Evolutionary conservation across 371 early-diverging fungal genomes (phyloP).

Genomic region (Mortierella sp.): DNA sequence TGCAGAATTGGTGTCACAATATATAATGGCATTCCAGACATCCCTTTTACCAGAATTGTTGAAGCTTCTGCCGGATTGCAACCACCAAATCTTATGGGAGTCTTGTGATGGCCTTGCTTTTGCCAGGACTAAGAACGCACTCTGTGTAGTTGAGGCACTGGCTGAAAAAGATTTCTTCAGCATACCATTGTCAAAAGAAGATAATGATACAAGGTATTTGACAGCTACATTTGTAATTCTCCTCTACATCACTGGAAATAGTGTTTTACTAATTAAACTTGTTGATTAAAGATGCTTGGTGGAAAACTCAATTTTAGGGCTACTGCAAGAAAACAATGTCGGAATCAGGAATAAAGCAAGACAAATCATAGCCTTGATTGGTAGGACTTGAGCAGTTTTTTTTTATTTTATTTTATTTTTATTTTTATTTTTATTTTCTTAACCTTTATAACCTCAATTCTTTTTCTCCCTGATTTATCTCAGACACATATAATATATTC

Average conservation of each 20-base stretch:
- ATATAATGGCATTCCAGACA: neutral
- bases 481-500: conserved; percentile 19
- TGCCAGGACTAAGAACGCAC: conserved; percentile 4
- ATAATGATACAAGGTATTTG: conserved; percentile 7
- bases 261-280: neutral
- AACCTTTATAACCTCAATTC: neutral
- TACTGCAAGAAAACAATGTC: conserved; percentile 12
- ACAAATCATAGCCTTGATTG: conserved; percentile 25
- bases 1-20: conserved; percentile 14
- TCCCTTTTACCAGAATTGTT: conserved; percentile 8
- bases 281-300: neutral
- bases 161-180: conserved; percentile 20
- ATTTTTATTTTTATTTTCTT: neutral
- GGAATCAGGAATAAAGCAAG: conserved; percentile 15
- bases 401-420: neutral
- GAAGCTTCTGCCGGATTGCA: neutral
- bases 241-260: neutral
- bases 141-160: conserved; percentile 15
- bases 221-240: too few species aligned
- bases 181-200: neutral
- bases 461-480: neutral
- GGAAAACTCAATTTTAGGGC: conserved; percentile 10
- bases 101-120: neutral
- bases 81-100: neutral
- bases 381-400: neutral